phyloP scores from a whole-genome alignment of 2,329 filamentous ascomycete species.

The Fusarium miscanthi region DNA sequence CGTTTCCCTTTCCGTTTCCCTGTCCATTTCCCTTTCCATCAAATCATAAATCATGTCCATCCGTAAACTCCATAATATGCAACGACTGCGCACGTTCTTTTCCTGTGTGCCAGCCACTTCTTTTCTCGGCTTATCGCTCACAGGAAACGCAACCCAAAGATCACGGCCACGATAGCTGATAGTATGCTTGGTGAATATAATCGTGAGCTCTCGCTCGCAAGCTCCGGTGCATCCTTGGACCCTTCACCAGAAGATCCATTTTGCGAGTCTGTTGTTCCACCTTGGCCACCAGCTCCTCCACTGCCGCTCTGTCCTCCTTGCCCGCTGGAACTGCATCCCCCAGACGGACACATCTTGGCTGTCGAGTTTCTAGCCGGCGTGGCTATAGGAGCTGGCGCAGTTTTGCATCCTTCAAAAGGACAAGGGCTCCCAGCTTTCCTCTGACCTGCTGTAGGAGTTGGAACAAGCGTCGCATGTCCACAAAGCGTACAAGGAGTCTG shows the following conservation, averaged over 20 bases:
- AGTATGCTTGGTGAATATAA: conserved; percentile 21
- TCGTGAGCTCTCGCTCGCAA: conserved; percentile 25
- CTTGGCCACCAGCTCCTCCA: not conserved
- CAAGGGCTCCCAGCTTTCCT: not conserved
- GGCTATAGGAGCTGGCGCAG: conserved; percentile 1
- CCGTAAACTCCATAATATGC: conserved; percentile 2
- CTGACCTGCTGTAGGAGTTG: not conserved
- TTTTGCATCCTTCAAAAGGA: conserved; percentile 18
- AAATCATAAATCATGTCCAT: conserved; percentile 4
- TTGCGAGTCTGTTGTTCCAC: not conserved
- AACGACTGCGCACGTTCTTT: not conserved
- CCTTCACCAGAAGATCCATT: not conserved
- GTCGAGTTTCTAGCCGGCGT: conserved; percentile 26
- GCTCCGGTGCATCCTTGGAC: not conserved
- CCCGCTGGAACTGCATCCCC: not conserved
- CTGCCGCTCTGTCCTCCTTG: not conserved
- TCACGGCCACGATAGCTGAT: conserved; percentile 25
- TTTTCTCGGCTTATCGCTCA: not conserved
- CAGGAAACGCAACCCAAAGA: conserved; percentile 24
- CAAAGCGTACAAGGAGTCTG: conserved; percentile 17
- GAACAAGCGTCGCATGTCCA: not conserved
- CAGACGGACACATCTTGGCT: not conserved
- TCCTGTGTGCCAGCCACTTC: not conserved
- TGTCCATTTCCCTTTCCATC: not conserved
- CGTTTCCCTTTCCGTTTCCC: not conserved